A percentile compares a stretch with the other conserved stretches of the same genome.
phyloP scores from a whole-genome alignment of 768 basidiomycete species.

The Boletus pseudo-olivaceus region DNA sequence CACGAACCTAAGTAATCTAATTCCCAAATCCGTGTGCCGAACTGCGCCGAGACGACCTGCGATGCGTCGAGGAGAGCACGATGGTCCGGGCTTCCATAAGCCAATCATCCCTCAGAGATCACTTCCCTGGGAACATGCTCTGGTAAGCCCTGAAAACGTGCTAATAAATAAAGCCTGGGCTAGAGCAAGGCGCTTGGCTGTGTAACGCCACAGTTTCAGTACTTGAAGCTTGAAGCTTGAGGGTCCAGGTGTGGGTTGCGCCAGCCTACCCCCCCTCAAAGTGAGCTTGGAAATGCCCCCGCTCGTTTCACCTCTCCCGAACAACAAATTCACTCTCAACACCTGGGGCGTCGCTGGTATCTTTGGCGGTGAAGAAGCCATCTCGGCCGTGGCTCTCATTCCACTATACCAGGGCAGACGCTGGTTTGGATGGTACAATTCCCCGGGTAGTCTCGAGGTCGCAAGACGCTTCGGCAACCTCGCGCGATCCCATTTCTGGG shows the following conservation, averaged over 20 bases:
- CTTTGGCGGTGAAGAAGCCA: slow-evolving; percentile 33
- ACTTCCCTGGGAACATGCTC: background rate
- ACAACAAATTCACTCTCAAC: slow-evolving; percentile 23
- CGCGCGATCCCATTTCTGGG: slow-evolving; percentile 25
- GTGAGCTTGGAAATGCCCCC: slow-evolving; percentile 17
- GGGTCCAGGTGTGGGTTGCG: background rate
- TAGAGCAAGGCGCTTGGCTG: background rate
- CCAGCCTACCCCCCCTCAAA: background rate
- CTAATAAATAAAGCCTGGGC: background rate
- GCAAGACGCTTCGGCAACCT: slow-evolving; percentile 30
- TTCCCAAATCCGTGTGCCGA: too few relatives aligned
- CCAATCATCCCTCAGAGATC: background rate
- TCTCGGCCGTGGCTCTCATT: slow-evolving; percentile 29
- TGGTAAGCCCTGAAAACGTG: slow-evolving; percentile 1
- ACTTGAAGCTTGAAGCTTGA: too few relatives aligned
- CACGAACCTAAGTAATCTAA: too few relatives aligned
- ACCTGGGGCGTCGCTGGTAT: slow-evolving; percentile 32
- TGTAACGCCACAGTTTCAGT: background rate
- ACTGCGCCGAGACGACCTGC: too few relatives aligned
- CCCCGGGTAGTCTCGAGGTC: slow-evolving; percentile 30
- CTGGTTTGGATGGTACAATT: slow-evolving; percentile 36
- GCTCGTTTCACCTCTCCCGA: slow-evolving; percentile 3
- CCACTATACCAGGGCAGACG: slow-evolving; percentile 27
- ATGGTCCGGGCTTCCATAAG: too few relatives aligned
- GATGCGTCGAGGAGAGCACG: too few relatives aligned